Evolutionary conservation across 2,329 filamentous ascomycete genomes (phyloP), one percentile per base, ranked within the genome.

Genomic region (Cryphonectria japonica): DNA sequence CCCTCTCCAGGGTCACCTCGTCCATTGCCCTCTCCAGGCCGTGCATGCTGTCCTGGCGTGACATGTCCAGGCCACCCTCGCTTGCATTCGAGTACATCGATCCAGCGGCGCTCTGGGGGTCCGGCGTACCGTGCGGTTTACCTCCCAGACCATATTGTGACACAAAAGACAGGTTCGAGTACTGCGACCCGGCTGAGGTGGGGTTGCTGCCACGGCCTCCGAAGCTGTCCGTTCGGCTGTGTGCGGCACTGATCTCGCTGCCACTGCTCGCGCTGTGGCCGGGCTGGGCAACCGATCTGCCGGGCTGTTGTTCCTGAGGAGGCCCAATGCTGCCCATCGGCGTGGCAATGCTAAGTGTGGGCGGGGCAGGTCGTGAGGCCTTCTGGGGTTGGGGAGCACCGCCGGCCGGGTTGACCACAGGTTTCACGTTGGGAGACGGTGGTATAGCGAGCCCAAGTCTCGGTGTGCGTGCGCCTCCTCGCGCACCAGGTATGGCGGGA

Each of bases 361-460:
- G 94, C 39, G 93, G 89, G 34, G 89, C 84, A 34, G 93, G 91
- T 64, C 90, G 86, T 39, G 83, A 80, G 66, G 79, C 80, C 74
- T 79, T 77, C 75, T 78, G 77, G 71, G 81, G 64, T 59, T 71
- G 71, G 32, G 60, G 52, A 39, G 60, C 61, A 6, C 65, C 68
- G 43, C 64, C 82, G 6, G 54, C 57, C 77, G 85, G 81, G 75
- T 85, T 86, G 75, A 87, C 88, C 67, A 96, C 89, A 1, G 95
- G 90, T 80, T 95, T 93, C 73, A 86, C 91, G 82, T 90, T 95
- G 65, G 94, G 93, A 50, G 94, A 97, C 0, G 93, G 91, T 52
- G 95, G 95, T 71, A 98, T 98, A 62, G 95, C 93, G 70, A 98
- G 88, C 61, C 94, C 95, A 71, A 98, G 87, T 76, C 92, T 90